Percentiles rank a stretch among this genome's conserved stretches.
Conservation (phyloP, 257 asterid species). For the Paraleonurus japonicus region DNA sequence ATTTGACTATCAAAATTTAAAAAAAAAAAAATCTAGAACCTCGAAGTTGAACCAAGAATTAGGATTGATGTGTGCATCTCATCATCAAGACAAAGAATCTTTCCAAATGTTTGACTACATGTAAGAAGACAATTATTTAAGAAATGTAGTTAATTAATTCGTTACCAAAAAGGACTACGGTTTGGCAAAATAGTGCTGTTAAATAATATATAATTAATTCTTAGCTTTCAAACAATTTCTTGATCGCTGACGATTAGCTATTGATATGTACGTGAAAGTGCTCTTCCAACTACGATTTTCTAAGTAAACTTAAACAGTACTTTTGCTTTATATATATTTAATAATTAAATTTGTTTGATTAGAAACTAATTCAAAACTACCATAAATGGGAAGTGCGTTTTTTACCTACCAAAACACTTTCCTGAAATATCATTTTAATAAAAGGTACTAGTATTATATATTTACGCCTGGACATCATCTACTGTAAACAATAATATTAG, state of each 20-base stretch:
- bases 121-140: background rate
- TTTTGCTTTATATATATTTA: background rate
- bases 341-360: background rate
- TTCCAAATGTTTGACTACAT: conserved; percentile 28
- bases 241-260: conserved; percentile 12
- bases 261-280: conserved; percentile 34
- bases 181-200: conserved; percentile 30
- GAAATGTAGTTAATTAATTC: conserved; percentile 22
- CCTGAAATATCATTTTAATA: background rate
- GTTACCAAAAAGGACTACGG: conserved; percentile 18
- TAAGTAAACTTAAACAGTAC: conserved; percentile 19
- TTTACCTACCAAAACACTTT: conserved; percentile 1
- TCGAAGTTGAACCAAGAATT: conserved; percentile 9
- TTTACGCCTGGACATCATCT: too few relatives aligned
- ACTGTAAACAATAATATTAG: too few relatives aligned
- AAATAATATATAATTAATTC: conserved; percentile 20
- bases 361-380: background rate
- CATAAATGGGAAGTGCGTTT: background rate
- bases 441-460: too few relatives aligned
- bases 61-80: background rate
- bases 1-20: too few relatives aligned
- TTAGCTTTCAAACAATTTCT: conserved; percentile 45
- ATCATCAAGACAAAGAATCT: conserved; percentile 18
- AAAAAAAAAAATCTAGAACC: too few relatives aligned
- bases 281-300: conserved; percentile 36